These are phyloP conservation scores for Sugiyamaella smithiae DNA, from an alignment of 805 yeast genomes.

Conservation along the genomic window DNA sequence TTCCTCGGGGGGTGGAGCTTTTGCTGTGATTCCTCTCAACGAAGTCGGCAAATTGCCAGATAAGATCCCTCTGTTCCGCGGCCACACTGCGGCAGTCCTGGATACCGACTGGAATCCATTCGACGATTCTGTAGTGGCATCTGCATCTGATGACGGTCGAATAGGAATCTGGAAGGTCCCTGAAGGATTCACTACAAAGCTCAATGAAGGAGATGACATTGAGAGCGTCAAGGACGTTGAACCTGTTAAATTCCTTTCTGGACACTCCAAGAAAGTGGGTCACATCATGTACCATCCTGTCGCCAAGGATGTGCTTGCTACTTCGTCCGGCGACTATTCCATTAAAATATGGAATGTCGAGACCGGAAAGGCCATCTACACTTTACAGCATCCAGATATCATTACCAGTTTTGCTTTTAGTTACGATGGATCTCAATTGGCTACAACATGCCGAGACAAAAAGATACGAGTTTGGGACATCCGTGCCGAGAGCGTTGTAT, in stretches of 20 bases:
- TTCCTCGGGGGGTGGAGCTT: slow-evolving; percentile 96
- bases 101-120: slow-evolving; percentile 97
- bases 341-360: slow-evolving; percentile 89
- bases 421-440: slow-evolving; percentile 81
- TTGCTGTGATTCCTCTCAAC: slow-evolving; percentile 82
- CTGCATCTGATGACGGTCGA: slow-evolving; percentile 80
- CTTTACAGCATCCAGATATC: slow-evolving; percentile 82
- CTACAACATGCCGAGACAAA: slow-evolving; percentile 89
- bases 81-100: slow-evolving; percentile 91
- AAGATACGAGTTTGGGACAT: slow-evolving; percentile 89
- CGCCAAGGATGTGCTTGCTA: slow-evolving; percentile 81
- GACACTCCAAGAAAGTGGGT: slow-evolving; percentile 94
- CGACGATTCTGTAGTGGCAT: slow-evolving; percentile 66
- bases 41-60: slow-evolving; percentile 95
- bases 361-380: slow-evolving; percentile 64
- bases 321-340: slow-evolving; percentile 86
- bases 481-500: slow-evolving; percentile 64
- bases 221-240: slow-evolving; percentile 61
- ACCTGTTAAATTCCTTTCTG: slow-evolving; percentile 68
- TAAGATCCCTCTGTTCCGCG: slow-evolving; percentile 87
- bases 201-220: slow-evolving; percentile 18
- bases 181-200: slow-evolving; percentile 57
- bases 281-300: slow-evolving; percentile 87
- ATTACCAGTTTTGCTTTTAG: slow-evolving; percentile 93
- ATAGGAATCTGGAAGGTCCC: slow-evolving; percentile 89